Conservation (phyloP, 2,329 filamentous ascomycete species). For the Aspergillus spinulosporus region DNA sequence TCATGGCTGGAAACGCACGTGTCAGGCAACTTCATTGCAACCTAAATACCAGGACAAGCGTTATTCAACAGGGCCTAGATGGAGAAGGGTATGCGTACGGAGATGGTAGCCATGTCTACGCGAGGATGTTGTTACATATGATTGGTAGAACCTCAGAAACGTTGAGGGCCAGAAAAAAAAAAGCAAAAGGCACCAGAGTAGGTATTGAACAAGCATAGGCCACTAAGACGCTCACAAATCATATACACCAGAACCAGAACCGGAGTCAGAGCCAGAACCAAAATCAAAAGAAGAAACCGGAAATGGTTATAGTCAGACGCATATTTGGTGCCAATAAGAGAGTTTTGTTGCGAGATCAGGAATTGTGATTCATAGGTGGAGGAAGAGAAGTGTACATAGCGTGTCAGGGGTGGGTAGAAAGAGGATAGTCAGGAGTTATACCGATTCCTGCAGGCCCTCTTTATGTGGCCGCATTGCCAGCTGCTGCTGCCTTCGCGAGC, state of each 20-base stretch:
- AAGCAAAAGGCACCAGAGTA: constrained; percentile 13
- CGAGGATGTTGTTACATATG: not conserved
- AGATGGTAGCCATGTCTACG: not conserved
- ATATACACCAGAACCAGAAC: constrained; percentile 22
- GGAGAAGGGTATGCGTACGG: no score
- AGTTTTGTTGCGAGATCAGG: not conserved
- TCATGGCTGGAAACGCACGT: no score
- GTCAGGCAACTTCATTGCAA: no score
- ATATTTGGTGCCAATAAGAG: not conserved
- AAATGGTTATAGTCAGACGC: not conserved
- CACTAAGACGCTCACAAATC: constrained; percentile 18
- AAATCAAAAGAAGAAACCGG: constrained; percentile 9
- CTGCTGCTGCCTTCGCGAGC: constrained; percentile 32
- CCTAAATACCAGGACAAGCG: no score
- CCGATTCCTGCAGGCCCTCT: constrained; percentile 17
- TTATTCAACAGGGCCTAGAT: no score
- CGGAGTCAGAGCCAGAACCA: constrained; percentile 6
- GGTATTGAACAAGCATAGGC: constrained; percentile 12
- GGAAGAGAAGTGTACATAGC: constrained; percentile 16
- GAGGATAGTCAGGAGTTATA: not conserved
- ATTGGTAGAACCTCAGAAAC: not conserved
- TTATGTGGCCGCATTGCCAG: constrained; percentile 18
- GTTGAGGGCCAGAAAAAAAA: not conserved
- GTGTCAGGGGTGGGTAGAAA: not conserved
- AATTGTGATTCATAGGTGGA: not conserved